phyloP scores from a whole-genome alignment of 1,284 basidiomycete species.

The Apiotrichum laibachii region DNA sequence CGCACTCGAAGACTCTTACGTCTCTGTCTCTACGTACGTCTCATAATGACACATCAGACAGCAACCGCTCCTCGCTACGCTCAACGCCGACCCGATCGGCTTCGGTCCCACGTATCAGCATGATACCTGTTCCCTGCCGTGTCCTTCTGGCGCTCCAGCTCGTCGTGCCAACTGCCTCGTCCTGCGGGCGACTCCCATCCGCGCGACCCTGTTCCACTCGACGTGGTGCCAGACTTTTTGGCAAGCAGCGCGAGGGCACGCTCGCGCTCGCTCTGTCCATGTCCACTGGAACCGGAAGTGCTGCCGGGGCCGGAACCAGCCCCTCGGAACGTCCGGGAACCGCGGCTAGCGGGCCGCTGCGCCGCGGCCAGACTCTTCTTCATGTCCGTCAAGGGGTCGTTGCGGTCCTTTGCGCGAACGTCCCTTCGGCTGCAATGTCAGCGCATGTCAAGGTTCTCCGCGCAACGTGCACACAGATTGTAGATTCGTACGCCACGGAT shows the following conservation, averaged over 20 bases:
- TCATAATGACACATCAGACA: not conserved
- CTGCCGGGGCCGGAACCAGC: not conserved
- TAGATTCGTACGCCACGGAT: no score
- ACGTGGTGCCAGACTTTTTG: slow-evolving; percentile 13
- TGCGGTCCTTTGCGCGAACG: slow-evolving; percentile 34
- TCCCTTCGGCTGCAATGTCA: slow-evolving; percentile 44
- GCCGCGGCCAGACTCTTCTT: slow-evolving; percentile 17
- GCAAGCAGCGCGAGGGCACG: slow-evolving; percentile 48
- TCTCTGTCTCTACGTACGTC: not conserved
- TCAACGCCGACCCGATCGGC: not conserved
- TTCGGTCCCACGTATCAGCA: not conserved
- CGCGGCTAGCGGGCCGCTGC: not conserved
- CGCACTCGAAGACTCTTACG: not conserved
- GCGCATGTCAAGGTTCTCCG: not conserved
- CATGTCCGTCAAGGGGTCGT: slow-evolving; percentile 47
- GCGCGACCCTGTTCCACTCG: no score
- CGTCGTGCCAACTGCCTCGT: slow-evolving; percentile 41
- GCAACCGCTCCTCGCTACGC: not conserved
- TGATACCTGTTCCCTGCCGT: slow-evolving; percentile 34
- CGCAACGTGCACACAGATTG: no score
- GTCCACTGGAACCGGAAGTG: slow-evolving; percentile 4
- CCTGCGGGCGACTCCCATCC: not conserved
- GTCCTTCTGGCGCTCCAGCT: slow-evolving; percentile 43
- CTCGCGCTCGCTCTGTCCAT: slow-evolving; percentile 40
- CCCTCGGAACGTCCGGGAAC: not conserved